Evolutionary conservation across 208 protist species (phyloP), one percentile per base, ranked within the genome.

Genomic region (Leishmania lainsoni): DNA sequence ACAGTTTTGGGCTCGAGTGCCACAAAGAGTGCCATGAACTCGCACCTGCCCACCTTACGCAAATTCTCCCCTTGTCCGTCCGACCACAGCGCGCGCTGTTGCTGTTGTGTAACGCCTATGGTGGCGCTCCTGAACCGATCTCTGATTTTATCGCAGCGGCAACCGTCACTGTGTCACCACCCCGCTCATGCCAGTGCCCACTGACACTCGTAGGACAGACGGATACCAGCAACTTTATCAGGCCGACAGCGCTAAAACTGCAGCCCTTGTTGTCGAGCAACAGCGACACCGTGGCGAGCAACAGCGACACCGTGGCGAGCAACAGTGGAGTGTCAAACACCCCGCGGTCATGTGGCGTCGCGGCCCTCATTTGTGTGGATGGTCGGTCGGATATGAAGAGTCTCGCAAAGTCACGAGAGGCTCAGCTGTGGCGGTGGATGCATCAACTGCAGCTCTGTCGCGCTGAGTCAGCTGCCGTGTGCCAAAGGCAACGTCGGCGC

Each of bases 11-110:
- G 51, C 79, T 94, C 22, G 90, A 95, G 78, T 85, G 80, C 68
- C 92, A 95, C 87, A 84, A 81, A 58, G 91, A 95, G 82, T 92
- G 83, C 65, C 78, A 76, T 68, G 85, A 83, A 29, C 91, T 91
- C 61, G 82, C 87, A 49, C 85, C 87, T 2, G 87, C 71, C n/a
- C 83, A 91, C 66, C 91, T 97, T 86, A 83, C 84, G 26, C 74
- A 83, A 63, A 65, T 96, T 72, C 65, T 89, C 22, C 91, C 92
- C 16, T 73, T 95, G 51, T 83, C 85, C 52, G 82, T 49, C 17
- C 78, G 81, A 3, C 78, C 79, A 12, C 88, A 92, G 66, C 80
- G 80, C 6, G 39, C 89, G 0, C 63, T 94, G 70, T 29, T 91
- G 12, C 59, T 92, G 32, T 69, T 79, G 29, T 83, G 59, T 68